Base-by-base conservation (phyloP, 2,329 filamentous ascomycete species). In the Karstenula rhodostoma region DNA sequence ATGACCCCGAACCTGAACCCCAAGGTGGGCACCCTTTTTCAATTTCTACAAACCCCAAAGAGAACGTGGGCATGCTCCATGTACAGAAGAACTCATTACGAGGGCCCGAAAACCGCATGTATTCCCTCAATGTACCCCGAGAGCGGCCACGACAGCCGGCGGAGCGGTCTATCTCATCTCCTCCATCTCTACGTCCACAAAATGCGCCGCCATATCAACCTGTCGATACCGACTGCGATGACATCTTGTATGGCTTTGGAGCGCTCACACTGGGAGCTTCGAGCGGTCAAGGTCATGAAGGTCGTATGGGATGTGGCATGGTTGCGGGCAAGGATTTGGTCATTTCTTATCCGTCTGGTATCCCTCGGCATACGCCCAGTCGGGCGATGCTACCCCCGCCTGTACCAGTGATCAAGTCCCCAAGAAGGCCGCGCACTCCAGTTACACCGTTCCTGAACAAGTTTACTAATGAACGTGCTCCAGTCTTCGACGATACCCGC, bases 401-500 rank as follows among this genome's bases (percentile, higher is more conserved):
- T 53, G 61, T 64, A 40, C 67, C 60, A 33, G 67, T 68, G 27
- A 64, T 67, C 42, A 66, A 62, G 48, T 63, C 63, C 32, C 64
- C 58, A 42, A 48, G 42, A 22, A 63, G 52, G 29, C 22, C 40
- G 4, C 66, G 70, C 60, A 72, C 74, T 60, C 64, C 76, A 67
- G 63, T 72, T 63, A 84, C 85, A 66, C 76, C 75, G 15, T 94
- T 85, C 82, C 82, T 94, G 71, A 89, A 85, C 67, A 90, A 89
- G 81, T 81, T 89, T 83, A 92, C 93, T 88, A 90, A 92, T 84
- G 80, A 86, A 66, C 84, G 81, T 79, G 74, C 77, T 75, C 81
- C 85, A 92, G 90, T 86, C 71, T 94, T 90, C 85, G 93, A 97
- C 75, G 89, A 93, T 69, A 87, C 87, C 62, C 88, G 90, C 65